Evolutionary conservation across 2,329 filamentous ascomycete species (phyloP), one percentile per base, ranked within the genome.

Genomic region (Xylaria sp.): DNA sequence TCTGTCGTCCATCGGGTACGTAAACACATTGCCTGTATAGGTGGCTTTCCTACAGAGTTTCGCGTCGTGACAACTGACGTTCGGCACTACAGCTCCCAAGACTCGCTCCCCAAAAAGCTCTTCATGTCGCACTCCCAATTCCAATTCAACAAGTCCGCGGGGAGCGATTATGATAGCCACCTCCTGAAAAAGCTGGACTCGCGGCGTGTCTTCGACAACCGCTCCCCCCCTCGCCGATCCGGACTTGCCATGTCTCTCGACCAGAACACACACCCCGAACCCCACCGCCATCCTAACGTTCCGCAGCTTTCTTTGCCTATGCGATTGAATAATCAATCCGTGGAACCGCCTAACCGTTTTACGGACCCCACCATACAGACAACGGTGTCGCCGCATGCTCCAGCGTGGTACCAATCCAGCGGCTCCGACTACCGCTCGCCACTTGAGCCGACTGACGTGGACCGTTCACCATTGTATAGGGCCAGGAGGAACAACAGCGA

Each of bases 111-210:
- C 0, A 76, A 80, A 41, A 79, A 80, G n/a, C 84, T 87, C 58
- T 84, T 85, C 63, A 79, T 84, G 63, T 82, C 83, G 68, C 85
- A 86, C 72, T 83, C 81, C 71, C 83, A 81, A 45, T 86, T 82
- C 65, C 80, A 84, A 65, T 84, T 86, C 69, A 76, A 77, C 59
- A 75, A 70, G 81, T 82, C 72, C 79, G 84, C 70, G 13, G 70
- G 65, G 18, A 78, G 70, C 52, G 78, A 83, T 15, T 83, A 87
- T 60, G 83, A 85, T 67, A 83, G 81, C 66, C 81, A 79, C 60
- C 82, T 88, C 74, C 83, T 87, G 67, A 86, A 85, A 76, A 89
- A 86, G 77, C 79, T 89, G n/a, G 82, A 87, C 65, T 81, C 83
- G 1, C 77, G 82, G 43, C 80, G 82, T 43, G 80, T 78, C 0